Percentiles rank a stretch among this genome's conserved stretches.
phyloP scores from a whole-genome alignment of 176 grass and related monocot species.

The Leersia perrieri region DNA sequence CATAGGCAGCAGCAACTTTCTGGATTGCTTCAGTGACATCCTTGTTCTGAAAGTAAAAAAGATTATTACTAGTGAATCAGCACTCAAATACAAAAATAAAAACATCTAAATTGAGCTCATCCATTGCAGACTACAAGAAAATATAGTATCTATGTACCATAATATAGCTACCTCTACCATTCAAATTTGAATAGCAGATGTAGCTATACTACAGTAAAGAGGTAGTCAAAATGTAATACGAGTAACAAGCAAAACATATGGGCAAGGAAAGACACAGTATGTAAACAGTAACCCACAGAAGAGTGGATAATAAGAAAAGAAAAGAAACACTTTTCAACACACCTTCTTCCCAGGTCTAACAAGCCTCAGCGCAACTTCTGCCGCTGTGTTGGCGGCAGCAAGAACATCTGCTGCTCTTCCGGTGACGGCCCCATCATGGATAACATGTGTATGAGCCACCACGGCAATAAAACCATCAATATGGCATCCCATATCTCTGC shows the following conservation, averaged over 20 bases:
- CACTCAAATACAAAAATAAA: neutral
- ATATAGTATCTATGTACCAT: too few species aligned
- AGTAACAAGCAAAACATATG: neutral
- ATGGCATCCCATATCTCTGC: slow-evolving; percentile 96
- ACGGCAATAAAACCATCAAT: slow-evolving; percentile 99
- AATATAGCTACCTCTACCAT: too few species aligned
- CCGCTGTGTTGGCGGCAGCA: slow-evolving; percentile 87
- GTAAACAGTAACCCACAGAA: neutral
- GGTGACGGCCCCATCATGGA: slow-evolving; percentile 62
- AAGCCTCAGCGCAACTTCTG: slow-evolving; percentile 90
- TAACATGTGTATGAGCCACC: slow-evolving; percentile 89
- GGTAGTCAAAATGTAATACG: neutral
- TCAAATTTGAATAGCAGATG: too few species aligned
- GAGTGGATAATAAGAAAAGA: neutral
- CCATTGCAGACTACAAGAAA: neutral
- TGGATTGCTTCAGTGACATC: slow-evolving; percentile 97
- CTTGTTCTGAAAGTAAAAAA: slow-evolving; percentile 67
- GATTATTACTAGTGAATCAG: neutral
- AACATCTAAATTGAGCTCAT: neutral
- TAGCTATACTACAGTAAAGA: too few species aligned
- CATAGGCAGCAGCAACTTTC: slow-evolving; percentile 93
- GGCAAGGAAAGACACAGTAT: neutral
- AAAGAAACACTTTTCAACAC: neutral
- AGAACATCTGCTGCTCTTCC: slow-evolving; percentile 90
- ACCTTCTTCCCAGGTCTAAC: slow-evolving; percentile 98